These are phyloP conservation scores for Hypoxylon sp. DNA, from an alignment of 2,329 filamentous ascomycete species.

Conservation along the genomic window DNA sequence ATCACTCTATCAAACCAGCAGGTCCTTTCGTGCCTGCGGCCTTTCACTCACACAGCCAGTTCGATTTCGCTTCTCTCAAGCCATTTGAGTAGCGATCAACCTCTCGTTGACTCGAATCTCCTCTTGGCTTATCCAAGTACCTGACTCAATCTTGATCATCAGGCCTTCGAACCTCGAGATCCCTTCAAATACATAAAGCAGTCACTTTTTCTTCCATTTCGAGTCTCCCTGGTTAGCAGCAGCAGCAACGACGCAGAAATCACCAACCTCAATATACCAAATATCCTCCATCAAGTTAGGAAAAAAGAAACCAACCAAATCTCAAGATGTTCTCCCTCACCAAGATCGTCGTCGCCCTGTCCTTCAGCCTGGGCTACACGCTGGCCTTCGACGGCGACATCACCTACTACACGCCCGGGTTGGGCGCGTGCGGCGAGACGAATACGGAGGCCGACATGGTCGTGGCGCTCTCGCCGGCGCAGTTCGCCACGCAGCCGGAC, in stretches of 20 bases:
- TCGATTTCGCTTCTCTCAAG: constrained; percentile 2
- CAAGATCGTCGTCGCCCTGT: constrained; percentile 38
- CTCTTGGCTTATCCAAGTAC: background rate
- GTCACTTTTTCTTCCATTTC: background rate
- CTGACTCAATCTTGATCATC: background rate
- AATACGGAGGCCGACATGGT: constrained; percentile 43
- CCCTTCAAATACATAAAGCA: background rate
- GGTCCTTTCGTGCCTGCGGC: constrained; percentile 24
- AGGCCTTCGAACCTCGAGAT: background rate
- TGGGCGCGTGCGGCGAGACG: constrained; percentile 46
- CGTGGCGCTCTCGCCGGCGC: constrained; percentile 45
- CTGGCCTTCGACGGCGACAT: constrained; percentile 44
- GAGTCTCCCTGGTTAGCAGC: background rate
- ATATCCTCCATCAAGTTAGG: background rate
- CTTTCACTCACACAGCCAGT: constrained; percentile 14
- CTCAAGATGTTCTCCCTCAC: constrained; percentile 44
- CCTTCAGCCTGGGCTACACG: constrained; percentile 32
- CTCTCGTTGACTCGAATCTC: background rate
- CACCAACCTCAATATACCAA: no score
- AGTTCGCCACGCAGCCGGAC: constrained; percentile 42
- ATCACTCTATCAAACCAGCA: constrained; percentile 16
- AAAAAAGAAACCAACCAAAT: background rate
- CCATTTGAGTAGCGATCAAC: background rate
- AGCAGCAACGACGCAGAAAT: background rate
- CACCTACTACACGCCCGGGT: constrained; percentile 48